Conservation (phyloP, 371 early-diverging fungal genomes). For the Apophysomyces trapeziformis region DNA sequence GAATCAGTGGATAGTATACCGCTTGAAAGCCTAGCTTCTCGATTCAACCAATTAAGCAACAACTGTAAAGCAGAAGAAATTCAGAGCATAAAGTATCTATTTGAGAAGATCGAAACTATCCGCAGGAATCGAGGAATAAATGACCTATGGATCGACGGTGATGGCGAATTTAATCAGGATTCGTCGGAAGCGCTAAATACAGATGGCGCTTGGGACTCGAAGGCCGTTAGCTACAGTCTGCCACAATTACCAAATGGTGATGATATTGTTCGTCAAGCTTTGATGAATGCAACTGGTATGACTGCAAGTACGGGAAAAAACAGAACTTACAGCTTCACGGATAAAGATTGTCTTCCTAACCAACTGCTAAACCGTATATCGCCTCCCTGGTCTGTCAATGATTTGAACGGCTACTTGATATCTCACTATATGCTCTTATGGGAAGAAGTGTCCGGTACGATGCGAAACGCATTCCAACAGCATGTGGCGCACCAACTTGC, state of each 20-base stretch:
- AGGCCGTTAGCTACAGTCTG: not conserved
- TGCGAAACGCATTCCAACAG: slow-evolving; percentile 18
- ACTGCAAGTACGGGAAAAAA: not conserved
- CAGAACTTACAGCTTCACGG: slow-evolving; percentile 12
- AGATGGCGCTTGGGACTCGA: not conserved
- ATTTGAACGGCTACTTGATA: slow-evolving; percentile 25
- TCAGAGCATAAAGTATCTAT: slow-evolving; percentile 4
- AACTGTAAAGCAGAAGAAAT: slow-evolving; percentile 1
- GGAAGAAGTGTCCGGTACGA: slow-evolving; percentile 32
- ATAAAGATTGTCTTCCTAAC: not conserved
- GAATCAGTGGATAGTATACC: slow-evolving; percentile 14
- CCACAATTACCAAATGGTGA: slow-evolving; percentile 1
- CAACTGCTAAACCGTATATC: slow-evolving; percentile 12
- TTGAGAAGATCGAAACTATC: not conserved
- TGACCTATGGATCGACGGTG: not conserved
- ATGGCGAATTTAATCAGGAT: not conserved
- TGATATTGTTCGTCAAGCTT: not conserved
- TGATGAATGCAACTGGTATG: not conserved
- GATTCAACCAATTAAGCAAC: slow-evolving; percentile 2
- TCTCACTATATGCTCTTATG: slow-evolving; percentile 35
- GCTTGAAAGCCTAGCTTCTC: not conserved
- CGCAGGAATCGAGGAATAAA: not conserved
- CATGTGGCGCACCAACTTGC: not conserved
- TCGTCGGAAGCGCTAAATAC: slow-evolving; percentile 12
- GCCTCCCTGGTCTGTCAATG: slow-evolving; percentile 21